These are phyloP conservation scores for Lachnellula suecica DNA, from an alignment of 2,329 filamentous ascomycete species.

Conservation along the genomic window DNA sequence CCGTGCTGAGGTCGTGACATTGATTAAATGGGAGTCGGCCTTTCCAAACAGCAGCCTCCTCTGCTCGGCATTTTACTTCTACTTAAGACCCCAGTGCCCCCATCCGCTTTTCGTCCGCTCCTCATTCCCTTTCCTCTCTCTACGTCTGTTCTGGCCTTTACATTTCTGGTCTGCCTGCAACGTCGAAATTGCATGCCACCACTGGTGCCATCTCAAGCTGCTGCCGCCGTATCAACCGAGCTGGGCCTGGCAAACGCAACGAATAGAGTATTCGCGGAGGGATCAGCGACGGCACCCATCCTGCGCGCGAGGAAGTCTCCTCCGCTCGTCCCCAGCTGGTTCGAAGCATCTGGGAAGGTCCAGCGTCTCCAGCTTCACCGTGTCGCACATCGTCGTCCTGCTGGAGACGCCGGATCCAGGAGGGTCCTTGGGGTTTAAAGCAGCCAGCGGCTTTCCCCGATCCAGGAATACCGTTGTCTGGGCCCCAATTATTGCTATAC, in stretches of 20 bases:
- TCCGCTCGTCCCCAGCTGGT: conserved; percentile 4
- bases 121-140: conserved; percentile 6
- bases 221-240: conserved; percentile 21
- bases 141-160: conserved; percentile 1
- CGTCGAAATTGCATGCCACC: conserved; percentile 3
- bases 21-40: conserved; percentile 24
- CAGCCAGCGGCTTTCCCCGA: conserved; percentile 20
- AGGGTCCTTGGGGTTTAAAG: conserved; percentile 16
- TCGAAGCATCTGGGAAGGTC: background rate
- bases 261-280: conserved; percentile 7
- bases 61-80: conserved; percentile 25
- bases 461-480: conserved; percentile 4
- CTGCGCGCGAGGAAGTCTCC: conserved; percentile 1
- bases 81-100: conserved; percentile 19
- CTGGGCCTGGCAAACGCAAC: conserved; percentile 15
- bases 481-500: conserved; percentile 13
- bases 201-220: background rate
- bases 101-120: conserved; percentile 2
- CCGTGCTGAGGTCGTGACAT: conserved; percentile 17
- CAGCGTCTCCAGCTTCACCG: conserved; percentile 2
- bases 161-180: background rate
- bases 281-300: conserved; percentile 8
- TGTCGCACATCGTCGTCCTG: conserved; percentile 9
- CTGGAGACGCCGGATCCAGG: background rate
- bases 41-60: conserved; percentile 18